These are phyloP conservation scores for Luvunga scandens DNA, from an alignment of 345 rosid species.

Conservation along the genomic window DNA sequence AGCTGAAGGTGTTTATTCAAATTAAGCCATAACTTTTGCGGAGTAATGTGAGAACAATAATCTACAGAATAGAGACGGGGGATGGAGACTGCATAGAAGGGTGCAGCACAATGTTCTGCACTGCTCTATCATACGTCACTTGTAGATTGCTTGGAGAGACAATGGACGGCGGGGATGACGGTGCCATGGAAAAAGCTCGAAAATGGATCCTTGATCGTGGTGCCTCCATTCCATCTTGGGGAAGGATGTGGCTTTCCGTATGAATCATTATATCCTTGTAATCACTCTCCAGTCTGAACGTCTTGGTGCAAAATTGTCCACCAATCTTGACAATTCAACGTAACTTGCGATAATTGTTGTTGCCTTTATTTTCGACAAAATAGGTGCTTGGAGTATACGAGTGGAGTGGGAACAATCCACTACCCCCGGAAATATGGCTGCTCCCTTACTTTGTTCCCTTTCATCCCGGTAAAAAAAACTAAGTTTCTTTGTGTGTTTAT, in stretches of 20 bases:
- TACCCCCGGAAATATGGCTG: slow-evolving; percentile 71
- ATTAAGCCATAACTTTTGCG: neutral
- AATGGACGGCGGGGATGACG: slow-evolving; percentile 36
- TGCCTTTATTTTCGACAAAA: neutral
- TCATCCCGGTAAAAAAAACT: slow-evolving; percentile 57
- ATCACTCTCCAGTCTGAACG: too few relatives aligned
- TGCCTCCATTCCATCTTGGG: slow-evolving; percentile 75
- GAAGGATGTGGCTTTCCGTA: slow-evolving; percentile 76
- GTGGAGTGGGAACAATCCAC: slow-evolving; percentile 73
- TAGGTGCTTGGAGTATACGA: slow-evolving; percentile 74
- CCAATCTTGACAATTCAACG: too few relatives aligned
- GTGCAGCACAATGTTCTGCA: slow-evolving; percentile 56
- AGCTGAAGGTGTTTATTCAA: neutral
- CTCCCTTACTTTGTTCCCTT: slow-evolving; percentile 51
- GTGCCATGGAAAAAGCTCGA: slow-evolving; percentile 43
- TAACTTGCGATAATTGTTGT: too few relatives aligned
- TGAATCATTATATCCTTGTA: neutral
- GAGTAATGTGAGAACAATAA: neutral
- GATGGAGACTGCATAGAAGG: slow-evolving; percentile 86
- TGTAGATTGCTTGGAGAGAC: slow-evolving; percentile 53
- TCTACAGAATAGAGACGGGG: slow-evolving; percentile 62
- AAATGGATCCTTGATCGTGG: slow-evolving; percentile 63
- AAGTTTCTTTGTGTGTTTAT: neutral
- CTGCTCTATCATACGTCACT: slow-evolving; percentile 44
- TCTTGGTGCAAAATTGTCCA: too few relatives aligned